A percentile compares a stretch with the other conserved stretches of the same genome.
Conservation (phyloP, 1,139 yeast species). For the Saccharomyces hybrid region DNA sequence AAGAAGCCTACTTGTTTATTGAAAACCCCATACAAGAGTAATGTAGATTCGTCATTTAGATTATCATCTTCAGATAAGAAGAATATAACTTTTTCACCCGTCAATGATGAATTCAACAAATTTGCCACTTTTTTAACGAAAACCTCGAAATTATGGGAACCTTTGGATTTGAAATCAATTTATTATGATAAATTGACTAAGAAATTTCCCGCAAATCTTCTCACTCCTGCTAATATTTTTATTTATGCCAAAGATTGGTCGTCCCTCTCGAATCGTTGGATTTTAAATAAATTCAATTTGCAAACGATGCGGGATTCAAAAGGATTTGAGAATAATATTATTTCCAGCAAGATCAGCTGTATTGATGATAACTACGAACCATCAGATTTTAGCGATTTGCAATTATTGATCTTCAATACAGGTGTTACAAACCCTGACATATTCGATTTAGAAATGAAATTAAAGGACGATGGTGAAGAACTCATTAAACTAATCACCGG, state of each 20-base stretch:
- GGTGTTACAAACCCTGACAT: conserved; percentile 31
- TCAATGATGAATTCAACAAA: conserved; percentile 23
- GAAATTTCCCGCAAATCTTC: conserved; percentile 11
- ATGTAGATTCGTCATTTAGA: conserved; percentile 12
- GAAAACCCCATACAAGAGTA: conserved; percentile 11
- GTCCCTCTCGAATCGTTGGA: conserved; percentile 24
- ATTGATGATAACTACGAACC: conserved; percentile 15
- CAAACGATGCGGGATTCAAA: conserved; percentile 7
- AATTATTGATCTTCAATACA: conserved; percentile 33
- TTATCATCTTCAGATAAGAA: conserved; percentile 9
- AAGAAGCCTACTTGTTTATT: conserved; percentile 22
- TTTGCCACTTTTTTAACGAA: conserved; percentile 19
- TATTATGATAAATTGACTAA: conserved; percentile 14
- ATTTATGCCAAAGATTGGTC: conserved; percentile 23
- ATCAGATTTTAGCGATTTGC: conserved; percentile 22
- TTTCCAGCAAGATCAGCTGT: conserved; percentile 12
- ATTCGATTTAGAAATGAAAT: conserved; percentile 29
- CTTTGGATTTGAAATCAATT: conserved; percentile 16
- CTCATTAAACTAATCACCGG: conserved; percentile 32
- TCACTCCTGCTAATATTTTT: conserved; percentile 15
- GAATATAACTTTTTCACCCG: conserved; percentile 20
- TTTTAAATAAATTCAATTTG: conserved; percentile 20
- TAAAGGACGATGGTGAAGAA: conserved; percentile 30
- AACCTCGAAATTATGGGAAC: conserved; percentile 23
- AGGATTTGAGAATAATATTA: conserved; percentile 3